Base-by-base conservation (phyloP, 345 rosid genomes). In the Theobroma cacao region DNA sequence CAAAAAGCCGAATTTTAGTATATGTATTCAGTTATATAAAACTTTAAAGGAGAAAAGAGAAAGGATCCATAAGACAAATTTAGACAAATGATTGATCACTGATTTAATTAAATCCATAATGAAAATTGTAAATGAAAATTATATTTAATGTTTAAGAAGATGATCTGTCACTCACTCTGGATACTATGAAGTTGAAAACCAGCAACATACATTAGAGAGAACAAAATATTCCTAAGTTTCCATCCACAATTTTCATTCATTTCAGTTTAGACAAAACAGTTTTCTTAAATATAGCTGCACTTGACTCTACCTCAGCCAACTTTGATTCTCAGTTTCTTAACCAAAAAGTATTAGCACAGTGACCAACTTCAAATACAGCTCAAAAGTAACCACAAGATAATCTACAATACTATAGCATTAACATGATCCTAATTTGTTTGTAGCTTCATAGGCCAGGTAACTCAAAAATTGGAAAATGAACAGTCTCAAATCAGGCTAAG, bases 1-100 rank as follows among this genome's bases (percentile, higher is more conserved):
- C 80, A 83, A 72, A 45, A 67, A 45, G 52, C 58, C 60, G 45
- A 34, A 18, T 26, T 68, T 36, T 77, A 66, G 50, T 11, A 76
- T 64, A 48, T 24, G 5, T n/a, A 30, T 48, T 64, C 30, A 34
- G 48, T 75, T 64, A 74, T 43, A 2, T 55, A 72, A 52, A 50
- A 31, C 33, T 65, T 65, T 47, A 33, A 31, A 34, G 59, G 18
- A 72, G 75, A 52, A 33, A 53, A 72, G 62, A 72, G 75, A 72
- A 52, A 72, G 74, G 30, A 52, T 53, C 26, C n/a, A 34, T 15
- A 22, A 72, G 62, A 72, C 2, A 73, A 73, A 55, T 36, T 53
- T 34, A 53, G 20, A 72, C 45, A 31, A 20, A 72, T 33, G 12
- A 69, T 43, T 48, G 28, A 52, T 72, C 75, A n/a, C n/a, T n/a